Conservation (phyloP, 106 monocot genomes). For the Narthecium ossifragum region DNA sequence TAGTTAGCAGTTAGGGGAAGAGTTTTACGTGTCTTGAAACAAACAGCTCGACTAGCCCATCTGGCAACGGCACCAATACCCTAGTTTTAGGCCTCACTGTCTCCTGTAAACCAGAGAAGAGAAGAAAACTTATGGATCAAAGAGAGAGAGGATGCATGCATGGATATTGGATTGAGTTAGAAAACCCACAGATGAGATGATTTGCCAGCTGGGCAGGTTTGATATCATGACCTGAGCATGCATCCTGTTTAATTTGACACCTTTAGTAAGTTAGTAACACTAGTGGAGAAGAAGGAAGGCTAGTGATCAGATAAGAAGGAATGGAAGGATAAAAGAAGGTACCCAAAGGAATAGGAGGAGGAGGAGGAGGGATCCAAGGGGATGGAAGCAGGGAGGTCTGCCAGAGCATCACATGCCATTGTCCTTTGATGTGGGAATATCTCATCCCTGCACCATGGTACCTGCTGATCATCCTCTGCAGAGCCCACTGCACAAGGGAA, state of each 20-base stretch:
- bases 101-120: background rate
- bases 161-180: too few relatives aligned
- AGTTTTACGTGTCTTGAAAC: constrained; percentile 43
- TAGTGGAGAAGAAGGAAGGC: background rate
- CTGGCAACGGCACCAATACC: constrained; percentile 48
- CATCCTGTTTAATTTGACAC: constrained; percentile 19
- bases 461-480: too few relatives aligned
- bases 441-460: constrained; percentile 30
- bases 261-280: background rate
- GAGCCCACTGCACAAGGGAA: too few relatives aligned
- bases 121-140: background rate
- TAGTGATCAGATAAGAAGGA: background rate
- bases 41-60: constrained; percentile 57
- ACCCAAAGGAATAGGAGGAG: constrained; percentile 40
- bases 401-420: constrained; percentile 39
- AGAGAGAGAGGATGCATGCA: background rate
- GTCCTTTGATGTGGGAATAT: constrained; percentile 32
- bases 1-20: background rate
- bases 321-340: too few relatives aligned
- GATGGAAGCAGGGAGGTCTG: constrained; percentile 35
- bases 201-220: constrained; percentile 56
- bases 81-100: constrained; percentile 23
- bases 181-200: background rate
- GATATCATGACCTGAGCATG: constrained; percentile 65
- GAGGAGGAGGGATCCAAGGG: constrained; percentile 44